A percentile compares a stretch with the other conserved stretches of the same genome.
Conservation (phyloP, 2,329 filamentous ascomycete species). For the Colletotrichum lini region DNA sequence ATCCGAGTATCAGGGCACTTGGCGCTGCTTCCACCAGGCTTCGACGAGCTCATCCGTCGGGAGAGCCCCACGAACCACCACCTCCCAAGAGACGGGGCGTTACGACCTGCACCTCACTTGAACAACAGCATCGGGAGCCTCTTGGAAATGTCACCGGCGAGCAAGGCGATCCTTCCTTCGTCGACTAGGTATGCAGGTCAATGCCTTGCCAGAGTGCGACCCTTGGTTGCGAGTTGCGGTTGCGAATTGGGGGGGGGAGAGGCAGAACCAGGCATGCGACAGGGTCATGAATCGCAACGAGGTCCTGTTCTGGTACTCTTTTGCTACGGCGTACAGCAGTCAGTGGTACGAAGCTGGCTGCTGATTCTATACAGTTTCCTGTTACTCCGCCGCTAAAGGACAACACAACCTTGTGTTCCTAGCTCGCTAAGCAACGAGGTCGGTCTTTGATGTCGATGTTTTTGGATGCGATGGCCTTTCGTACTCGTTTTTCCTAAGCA, state of each 20-base stretch:
- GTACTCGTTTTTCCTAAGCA: constrained; percentile 16
- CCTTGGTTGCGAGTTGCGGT: not conserved
- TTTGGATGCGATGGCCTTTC: not conserved
- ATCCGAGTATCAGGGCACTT: constrained; percentile 6
- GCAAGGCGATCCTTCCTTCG: constrained; percentile 20
- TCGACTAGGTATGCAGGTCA: constrained; percentile 11
- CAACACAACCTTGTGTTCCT: constrained; percentile 2
- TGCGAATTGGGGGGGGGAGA: not conserved
- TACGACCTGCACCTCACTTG: not conserved
- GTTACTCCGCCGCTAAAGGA: not conserved
- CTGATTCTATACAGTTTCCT: not conserved
- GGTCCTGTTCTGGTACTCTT: constrained; percentile 2
- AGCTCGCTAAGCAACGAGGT: not conserved
- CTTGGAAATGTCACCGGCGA: constrained; percentile 16
- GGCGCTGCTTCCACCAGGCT: not conserved
- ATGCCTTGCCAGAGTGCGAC: not conserved
- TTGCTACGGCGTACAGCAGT: constrained; percentile 10
- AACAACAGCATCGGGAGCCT: not conserved
- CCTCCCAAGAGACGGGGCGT: not conserved
- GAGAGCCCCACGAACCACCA: constrained; percentile 16
- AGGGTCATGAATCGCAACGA: constrained; percentile 16
- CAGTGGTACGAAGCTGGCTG: constrained; percentile 6
- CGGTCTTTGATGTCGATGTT: too few relatives aligned
- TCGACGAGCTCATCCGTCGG: constrained; percentile 2
- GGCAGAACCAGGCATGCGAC: constrained; percentile 17